Percentiles rank a stretch among this genome's conserved stretches.
phyloP scores from a whole-genome alignment of 2,329 filamentous ascomycete species.

The Exophiala aquamarina region DNA sequence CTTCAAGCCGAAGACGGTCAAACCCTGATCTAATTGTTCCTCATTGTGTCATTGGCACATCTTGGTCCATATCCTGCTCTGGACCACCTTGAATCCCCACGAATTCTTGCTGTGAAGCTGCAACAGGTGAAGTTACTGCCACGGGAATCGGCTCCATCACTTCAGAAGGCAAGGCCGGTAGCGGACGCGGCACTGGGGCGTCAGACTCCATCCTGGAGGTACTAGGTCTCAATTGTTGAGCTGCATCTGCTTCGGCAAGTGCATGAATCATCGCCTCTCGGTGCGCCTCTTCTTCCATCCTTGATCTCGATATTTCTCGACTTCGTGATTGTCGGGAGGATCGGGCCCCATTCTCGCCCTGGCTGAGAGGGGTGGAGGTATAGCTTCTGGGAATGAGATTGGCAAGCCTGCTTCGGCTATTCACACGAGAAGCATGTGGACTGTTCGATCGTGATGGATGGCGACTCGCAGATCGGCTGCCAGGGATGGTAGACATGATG shows the following conservation, averaged over 20 bases:
- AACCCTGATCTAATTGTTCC: not conserved
- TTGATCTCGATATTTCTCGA: constrained; percentile 13
- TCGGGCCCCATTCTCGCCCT: constrained; percentile 18
- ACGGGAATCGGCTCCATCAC: constrained; percentile 21
- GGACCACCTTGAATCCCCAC: not conserved
- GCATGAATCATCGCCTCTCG: constrained; percentile 22
- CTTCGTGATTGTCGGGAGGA: constrained; percentile 15
- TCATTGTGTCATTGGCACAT: constrained; percentile 28
- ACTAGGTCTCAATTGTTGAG: constrained; percentile 21
- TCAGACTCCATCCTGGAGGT: constrained; percentile 12
- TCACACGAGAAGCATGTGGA: constrained; percentile 24
- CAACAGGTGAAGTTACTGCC: constrained; percentile 13
- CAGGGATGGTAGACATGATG: constrained; percentile 29
- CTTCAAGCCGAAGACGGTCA: no score
- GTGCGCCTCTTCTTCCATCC: constrained; percentile 21
- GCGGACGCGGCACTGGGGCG: constrained; percentile 9
- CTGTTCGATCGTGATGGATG: constrained; percentile 27
- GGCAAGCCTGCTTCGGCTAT: constrained; percentile 25
- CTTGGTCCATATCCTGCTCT: constrained; percentile 12
- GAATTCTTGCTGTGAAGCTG: constrained; percentile 2
- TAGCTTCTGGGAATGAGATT: constrained; percentile 21
- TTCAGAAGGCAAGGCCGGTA: constrained; percentile 21
- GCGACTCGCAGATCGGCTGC: constrained; percentile 26
- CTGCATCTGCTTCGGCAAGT: constrained; percentile 22
- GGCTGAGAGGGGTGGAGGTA: constrained; percentile 19